Evolutionary conservation across 176 grass and related monocot species (phyloP).

Genomic region (Eragrostis curvula): DNA sequence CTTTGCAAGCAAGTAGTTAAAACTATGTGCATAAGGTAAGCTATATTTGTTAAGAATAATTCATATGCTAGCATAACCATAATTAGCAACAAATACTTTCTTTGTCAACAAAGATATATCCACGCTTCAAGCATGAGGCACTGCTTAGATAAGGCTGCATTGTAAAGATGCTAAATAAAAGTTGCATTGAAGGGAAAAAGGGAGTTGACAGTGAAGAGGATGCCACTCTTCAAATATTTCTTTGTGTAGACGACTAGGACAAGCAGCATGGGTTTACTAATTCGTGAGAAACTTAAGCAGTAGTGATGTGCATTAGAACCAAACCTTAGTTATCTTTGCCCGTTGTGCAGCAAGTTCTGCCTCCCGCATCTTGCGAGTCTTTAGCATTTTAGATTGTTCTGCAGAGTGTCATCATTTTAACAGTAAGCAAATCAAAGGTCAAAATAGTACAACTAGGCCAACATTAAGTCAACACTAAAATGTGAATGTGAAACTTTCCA

Average conservation of each 20-base stretch:
- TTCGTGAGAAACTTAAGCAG: neutral
- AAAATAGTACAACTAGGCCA: neutral
- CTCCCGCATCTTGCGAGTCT: conserved; percentile 90
- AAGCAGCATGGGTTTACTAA: neutral
- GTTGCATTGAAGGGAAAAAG: conserved; percentile 4
- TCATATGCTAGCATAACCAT: conserved; percentile 1
- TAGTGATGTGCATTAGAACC: neutral
- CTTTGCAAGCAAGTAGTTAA: neutral
- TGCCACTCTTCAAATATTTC: neutral
- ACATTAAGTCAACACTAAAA: neutral
- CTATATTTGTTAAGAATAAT: neutral
- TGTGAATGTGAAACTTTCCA: conserved; percentile 1
- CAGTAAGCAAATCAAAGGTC: conserved; percentile 7
- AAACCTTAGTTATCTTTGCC: conserved; percentile 82
- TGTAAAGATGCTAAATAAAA: conserved; percentile 12
- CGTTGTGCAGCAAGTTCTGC: conserved; percentile 81
- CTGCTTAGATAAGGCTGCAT: conserved; percentile 12
- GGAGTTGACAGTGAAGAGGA: neutral
- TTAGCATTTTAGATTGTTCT: conserved; percentile 78
- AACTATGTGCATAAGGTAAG: neutral
- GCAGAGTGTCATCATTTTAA: conserved; percentile 32
- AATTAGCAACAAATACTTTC: conserved; percentile 13
- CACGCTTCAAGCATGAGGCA: conserved; percentile 9
- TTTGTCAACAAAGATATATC: neutral
- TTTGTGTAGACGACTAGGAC: neutral